Evolutionary conservation across 2,329 filamentous ascomycete species (phyloP), one percentile per base, ranked within the genome.

Genomic region (Xylaria sp.): DNA sequence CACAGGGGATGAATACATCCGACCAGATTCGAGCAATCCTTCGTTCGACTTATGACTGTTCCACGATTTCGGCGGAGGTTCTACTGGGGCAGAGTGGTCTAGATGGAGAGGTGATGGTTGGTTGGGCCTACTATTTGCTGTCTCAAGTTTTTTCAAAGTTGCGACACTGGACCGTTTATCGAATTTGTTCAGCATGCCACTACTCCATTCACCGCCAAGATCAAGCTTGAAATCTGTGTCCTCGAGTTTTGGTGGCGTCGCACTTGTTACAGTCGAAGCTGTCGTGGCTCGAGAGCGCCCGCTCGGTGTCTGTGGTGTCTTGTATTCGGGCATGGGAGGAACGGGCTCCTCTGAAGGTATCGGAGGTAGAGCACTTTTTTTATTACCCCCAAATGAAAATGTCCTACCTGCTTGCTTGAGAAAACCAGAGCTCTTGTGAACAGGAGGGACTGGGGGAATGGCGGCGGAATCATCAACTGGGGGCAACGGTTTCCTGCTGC

Each of bases 381-480:
- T 88, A 70, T 83, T 82, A 40, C 83, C 83, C 28, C 87, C 87
- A 75, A 89, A 89, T 2, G 87, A 89, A 72, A 89, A 89, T 0
- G 87, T 88, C 59, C 87, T 83, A 10, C 85, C 84, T 48, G 87
- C 87, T 69, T 86, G 82, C 69, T 85, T 87, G 59, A 89, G 77
- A 62, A 89, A 88, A 40, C 84, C 83, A 59, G 83, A 83, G 28
- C 83, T 83, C 74, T 87, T 88, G 33, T 84, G 80, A 26, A 81
- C 75, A 36, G 81, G 75, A 40, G 84, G 82, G 38, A 80, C 74
- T 3, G 82, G 70, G 5, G 70, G 70, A 6, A 70, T 63, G n/a
- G 58, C 4, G 33, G 46, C 20, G 15, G 59, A 80, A 67, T 76
- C 80, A 71, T 81, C 82, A 66, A 74, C 77, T 59, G 80, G 81